phyloP scores from a whole-genome alignment of 2,329 filamentous ascomycete genomes.

The Podosphaera fusca region DNA sequence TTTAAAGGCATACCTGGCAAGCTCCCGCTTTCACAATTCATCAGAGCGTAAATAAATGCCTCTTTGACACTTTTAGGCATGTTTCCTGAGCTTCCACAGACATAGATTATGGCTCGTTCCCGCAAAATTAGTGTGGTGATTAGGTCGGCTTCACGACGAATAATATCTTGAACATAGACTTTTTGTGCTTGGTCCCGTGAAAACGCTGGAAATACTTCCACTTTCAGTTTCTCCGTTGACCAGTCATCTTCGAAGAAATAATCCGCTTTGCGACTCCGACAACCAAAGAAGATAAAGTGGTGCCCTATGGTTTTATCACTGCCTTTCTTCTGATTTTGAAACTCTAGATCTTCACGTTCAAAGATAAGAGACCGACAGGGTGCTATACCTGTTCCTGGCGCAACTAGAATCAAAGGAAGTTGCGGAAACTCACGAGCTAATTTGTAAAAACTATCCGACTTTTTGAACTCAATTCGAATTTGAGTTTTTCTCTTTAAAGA shows the following conservation, averaged over 20 bases:
- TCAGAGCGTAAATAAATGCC: slow-evolving; percentile 38
- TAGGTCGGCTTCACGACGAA: slow-evolving; percentile 12
- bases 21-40: not conserved
- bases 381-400: slow-evolving; percentile 68
- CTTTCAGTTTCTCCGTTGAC: slow-evolving; percentile 21
- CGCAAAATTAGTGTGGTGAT: slow-evolving; percentile 25
- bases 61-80: slow-evolving; percentile 50
- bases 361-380: slow-evolving; percentile 64
- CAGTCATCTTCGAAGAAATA: slow-evolving; percentile 70
- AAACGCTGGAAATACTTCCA: slow-evolving; percentile 41
- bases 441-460: slow-evolving; percentile 15
- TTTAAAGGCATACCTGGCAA: not conserved
- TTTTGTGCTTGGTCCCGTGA: slow-evolving; percentile 44
- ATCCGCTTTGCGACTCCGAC: slow-evolving; percentile 50
- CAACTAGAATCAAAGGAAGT: slow-evolving; percentile 47
- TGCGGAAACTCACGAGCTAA: slow-evolving; percentile 20
- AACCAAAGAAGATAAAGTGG: slow-evolving; percentile 56
- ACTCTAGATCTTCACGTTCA: slow-evolving; percentile 28
- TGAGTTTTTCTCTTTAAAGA: slow-evolving; percentile 14
- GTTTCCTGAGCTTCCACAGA: slow-evolving; percentile 36
- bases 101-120: slow-evolving; percentile 27
- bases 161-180: slow-evolving; percentile 36
- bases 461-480: not conserved
- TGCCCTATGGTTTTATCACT: slow-evolving; percentile 7
- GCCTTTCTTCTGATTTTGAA: slow-evolving; percentile 10